Evolutionary conservation across 805 yeast genomes (phyloP).

Genomic region (Metschnikowia peoriensis): DNA sequence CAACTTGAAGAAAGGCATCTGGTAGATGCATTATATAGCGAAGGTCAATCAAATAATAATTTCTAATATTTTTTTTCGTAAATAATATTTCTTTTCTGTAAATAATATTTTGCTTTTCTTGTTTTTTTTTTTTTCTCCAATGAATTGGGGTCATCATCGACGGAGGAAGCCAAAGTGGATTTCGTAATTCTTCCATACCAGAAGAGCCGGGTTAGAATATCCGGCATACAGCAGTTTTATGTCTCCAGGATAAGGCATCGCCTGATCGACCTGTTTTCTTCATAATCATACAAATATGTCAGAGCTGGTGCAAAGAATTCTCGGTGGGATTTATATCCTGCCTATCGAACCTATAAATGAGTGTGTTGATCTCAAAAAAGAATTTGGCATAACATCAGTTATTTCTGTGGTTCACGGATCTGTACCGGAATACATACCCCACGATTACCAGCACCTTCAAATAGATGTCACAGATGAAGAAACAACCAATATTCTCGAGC

Average conservation of each 20-base stretch:
- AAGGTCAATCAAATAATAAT: background rate
- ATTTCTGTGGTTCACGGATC: slow-evolving; percentile 67
- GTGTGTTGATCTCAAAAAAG: slow-evolving; percentile 44
- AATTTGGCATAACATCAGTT: slow-evolving; percentile 65
- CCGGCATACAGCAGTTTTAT: background rate
- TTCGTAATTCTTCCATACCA: background rate
- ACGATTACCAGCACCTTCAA: slow-evolving; percentile 51
- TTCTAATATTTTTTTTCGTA: too few relatives aligned
- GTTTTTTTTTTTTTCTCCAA: background rate
- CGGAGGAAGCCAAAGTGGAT: too few relatives aligned
- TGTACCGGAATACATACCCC: slow-evolving; percentile 50
- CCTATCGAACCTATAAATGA: slow-evolving; percentile 60
- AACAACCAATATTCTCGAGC: slow-evolving; percentile 60
- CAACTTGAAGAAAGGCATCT: slow-evolving; percentile 25
- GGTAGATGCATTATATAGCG: slow-evolving; percentile 4
- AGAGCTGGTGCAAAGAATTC: slow-evolving; percentile 45
- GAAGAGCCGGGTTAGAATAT: background rate
- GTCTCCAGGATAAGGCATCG: background rate
- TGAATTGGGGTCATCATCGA: too few relatives aligned
- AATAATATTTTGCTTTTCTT: background rate
- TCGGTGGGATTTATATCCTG: slow-evolving; percentile 80
- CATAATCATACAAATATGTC: slow-evolving; percentile 1
- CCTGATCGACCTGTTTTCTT: background rate
- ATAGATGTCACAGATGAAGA: slow-evolving; percentile 74
- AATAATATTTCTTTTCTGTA: background rate